These are phyloP conservation scores for Huntiella savannae DNA, from an alignment of 2,329 filamentous ascomycete species.

Conservation along the genomic window DNA sequence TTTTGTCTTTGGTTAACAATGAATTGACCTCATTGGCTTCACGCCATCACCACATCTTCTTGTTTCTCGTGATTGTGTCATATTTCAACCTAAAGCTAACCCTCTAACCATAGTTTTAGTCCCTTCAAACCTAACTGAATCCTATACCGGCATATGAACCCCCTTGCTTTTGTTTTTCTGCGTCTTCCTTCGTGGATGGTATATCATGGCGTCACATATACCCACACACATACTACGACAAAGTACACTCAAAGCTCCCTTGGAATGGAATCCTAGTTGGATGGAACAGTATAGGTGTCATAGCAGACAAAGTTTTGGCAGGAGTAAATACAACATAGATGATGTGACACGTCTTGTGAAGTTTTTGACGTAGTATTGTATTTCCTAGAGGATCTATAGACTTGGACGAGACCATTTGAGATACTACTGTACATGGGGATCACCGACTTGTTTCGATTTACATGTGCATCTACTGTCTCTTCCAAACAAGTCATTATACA, in stretches of 20 bases:
- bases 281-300: not conserved
- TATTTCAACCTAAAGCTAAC: not conserved
- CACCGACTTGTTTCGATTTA: not conserved
- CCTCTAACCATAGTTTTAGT: slow-evolving; percentile 1
- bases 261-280: not conserved
- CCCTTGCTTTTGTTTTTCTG: too few species aligned
- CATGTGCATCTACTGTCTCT: not conserved
- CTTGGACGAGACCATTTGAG: not conserved
- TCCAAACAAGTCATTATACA: not conserved
- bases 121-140: not conserved
- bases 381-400: not conserved
- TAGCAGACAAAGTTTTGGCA: not conserved
- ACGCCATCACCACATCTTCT: not conserved
- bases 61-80: not conserved
- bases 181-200: too few species aligned
- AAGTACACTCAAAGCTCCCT: not conserved
- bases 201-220: not conserved
- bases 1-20: not conserved
- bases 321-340: not conserved
- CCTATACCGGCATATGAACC: not conserved
- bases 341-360: not conserved
- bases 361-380: not conserved
- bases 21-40: not conserved
- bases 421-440: not conserved
- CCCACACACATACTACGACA: not conserved